These are phyloP conservation scores for Francoa sonchifolia DNA, from an alignment of 441 rosid genomes.

Conservation along the genomic window DNA sequence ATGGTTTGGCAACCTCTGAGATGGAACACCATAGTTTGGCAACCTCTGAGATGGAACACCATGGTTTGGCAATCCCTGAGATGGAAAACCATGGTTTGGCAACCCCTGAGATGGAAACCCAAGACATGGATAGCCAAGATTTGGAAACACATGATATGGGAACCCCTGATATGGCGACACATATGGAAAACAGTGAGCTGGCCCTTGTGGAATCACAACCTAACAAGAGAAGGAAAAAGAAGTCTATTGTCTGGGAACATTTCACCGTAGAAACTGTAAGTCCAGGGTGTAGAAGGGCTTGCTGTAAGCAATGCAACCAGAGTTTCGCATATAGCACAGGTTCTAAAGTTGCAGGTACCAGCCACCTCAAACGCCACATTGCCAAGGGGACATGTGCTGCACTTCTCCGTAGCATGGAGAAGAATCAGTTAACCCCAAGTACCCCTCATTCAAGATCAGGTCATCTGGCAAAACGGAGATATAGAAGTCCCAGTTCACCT, in stretches of 20 bases:
- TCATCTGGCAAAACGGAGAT: conserved; percentile 65
- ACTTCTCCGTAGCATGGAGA: conserved; percentile 32
- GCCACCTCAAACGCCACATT: conserved; percentile 70
- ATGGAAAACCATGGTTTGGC: too few relatives aligned
- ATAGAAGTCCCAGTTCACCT: conserved; percentile 33
- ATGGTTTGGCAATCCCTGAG: too few relatives aligned
- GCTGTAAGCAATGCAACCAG: conserved; percentile 65
- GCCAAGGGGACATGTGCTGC: conserved; percentile 64
- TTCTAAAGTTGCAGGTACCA: conserved; percentile 59
- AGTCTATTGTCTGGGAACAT: conserved; percentile 69
- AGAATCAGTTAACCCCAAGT: conserved; percentile 30
- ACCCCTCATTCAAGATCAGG: conserved; percentile 27
- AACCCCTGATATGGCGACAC: too few relatives aligned
- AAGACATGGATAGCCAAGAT: too few relatives aligned
- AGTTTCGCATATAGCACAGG: conserved; percentile 69
- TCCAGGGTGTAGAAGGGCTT: conserved; percentile 50
- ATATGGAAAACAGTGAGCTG: too few relatives aligned
- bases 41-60: too few relatives aligned
- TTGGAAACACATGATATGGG: too few relatives aligned
- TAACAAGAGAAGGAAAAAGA: conserved; percentile 55
- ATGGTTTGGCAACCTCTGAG: too few relatives aligned
- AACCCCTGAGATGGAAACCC: too few relatives aligned
- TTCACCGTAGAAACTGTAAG: conserved; percentile 46
- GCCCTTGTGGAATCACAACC: conserved; percentile 40
- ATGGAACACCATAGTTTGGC: too few relatives aligned